A percentile compares a stretch with the other conserved stretches of the same genome.
Conservation (phyloP, 768 basidiomycete species). For the Pleurotus pulmonarius region DNA sequence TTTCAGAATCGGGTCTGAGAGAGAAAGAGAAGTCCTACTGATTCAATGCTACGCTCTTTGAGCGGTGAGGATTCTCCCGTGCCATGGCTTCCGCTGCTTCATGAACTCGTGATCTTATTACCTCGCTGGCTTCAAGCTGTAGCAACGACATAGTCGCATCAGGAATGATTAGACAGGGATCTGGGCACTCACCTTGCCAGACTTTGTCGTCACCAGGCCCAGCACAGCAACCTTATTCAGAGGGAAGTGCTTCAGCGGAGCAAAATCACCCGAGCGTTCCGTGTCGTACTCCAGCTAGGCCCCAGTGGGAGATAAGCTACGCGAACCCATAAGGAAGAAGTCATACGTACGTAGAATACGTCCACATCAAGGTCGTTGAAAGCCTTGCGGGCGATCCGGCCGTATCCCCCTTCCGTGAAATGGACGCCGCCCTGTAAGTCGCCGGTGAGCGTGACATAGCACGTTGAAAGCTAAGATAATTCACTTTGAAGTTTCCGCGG, state of each 20-base stretch:
- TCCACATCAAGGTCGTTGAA: constrained; percentile 61
- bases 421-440: constrained; percentile 35
- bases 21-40: constrained; percentile 32
- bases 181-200: constrained; percentile 29
- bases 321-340: neutral
- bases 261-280: constrained; percentile 57
- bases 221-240: constrained; percentile 42
- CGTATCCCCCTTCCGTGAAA: constrained; percentile 61
- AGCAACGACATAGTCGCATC: neutral
- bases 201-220: constrained; percentile 48
- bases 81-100: constrained; percentile 50
- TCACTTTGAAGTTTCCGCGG: constrained; percentile 49
- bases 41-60: constrained; percentile 46
- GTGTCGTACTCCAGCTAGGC: constrained; percentile 60
- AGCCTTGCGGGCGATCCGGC: constrained; percentile 48
- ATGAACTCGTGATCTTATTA: constrained; percentile 45
- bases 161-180: neutral
- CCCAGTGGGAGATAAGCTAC: constrained; percentile 11
- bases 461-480: constrained; percentile 32
- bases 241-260: constrained; percentile 51
- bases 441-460: neutral
- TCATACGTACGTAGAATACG: constrained; percentile 38
- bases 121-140: constrained; percentile 47
- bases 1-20: constrained; percentile 3
- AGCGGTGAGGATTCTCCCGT: constrained; percentile 37